These are phyloP conservation scores for Trypanosomatidae sp. DNA, from an alignment of 208 protist species.

Conservation along the genomic window DNA sequence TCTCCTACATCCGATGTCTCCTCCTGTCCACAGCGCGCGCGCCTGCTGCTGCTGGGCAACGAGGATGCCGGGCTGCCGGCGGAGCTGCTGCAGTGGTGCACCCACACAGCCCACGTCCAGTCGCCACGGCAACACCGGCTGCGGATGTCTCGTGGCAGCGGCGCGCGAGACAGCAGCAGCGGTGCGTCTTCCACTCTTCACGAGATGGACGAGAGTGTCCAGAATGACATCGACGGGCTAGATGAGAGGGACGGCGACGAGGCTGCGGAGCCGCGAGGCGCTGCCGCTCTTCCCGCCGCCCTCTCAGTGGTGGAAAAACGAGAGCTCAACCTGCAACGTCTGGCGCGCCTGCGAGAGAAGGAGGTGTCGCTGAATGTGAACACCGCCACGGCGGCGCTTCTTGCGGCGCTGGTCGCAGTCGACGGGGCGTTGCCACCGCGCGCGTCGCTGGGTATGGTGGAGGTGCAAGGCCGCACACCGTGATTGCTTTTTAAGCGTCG, in stretches of 20 bases:
- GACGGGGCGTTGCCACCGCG: neutral
- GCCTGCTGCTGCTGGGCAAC: constrained; percentile 73
- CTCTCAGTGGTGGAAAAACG: constrained; percentile 4
- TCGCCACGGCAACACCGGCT: constrained; percentile 42
- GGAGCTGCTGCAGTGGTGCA: constrained; percentile 47
- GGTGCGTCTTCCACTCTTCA: no score
- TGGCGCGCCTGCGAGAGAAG: constrained; percentile 26
- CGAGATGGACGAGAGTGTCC: no score
- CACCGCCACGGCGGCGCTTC: constrained; percentile 65
- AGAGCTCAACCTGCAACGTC: constrained; percentile 18
- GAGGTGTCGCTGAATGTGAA: constrained; percentile 85
- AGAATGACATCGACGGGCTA: no score
- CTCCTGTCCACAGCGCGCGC: no score
- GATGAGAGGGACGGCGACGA: neutral
- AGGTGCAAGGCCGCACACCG: no score
- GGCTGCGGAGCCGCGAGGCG: neutral
- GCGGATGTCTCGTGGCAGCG: neutral
- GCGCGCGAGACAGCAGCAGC: neutral
- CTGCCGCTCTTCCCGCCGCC: neutral
- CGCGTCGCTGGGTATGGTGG: neutral
- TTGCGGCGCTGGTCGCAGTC: constrained; percentile 37
- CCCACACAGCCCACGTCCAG: constrained; percentile 56
- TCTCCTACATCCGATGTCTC: neutral
- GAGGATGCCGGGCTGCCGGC: constrained; percentile 61
- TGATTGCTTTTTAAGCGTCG: no score